A percentile compares a stretch with the other conserved stretches of the same genome.
phyloP scores from a whole-genome alignment of 2,329 filamentous ascomycete species.

The Penicillium sp. region DNA sequence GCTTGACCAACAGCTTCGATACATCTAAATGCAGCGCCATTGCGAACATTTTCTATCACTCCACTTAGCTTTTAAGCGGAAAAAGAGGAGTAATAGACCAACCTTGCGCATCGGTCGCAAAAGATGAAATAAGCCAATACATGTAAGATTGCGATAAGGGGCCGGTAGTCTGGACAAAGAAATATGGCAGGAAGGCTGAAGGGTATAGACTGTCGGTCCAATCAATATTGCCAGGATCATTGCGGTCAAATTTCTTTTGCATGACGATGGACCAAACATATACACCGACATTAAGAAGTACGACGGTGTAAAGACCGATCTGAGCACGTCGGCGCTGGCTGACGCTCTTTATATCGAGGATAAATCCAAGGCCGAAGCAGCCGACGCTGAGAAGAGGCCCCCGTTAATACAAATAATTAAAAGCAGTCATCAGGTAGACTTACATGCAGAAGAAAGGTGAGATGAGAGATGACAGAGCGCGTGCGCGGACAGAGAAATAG shows the following conservation, averaged over 20 bases:
- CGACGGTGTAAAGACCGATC: slow-evolving; percentile 46
- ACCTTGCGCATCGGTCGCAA: slow-evolving; percentile 44
- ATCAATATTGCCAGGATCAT: slow-evolving; percentile 47
- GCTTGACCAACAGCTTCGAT: slow-evolving; percentile 45
- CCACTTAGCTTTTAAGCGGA: neutral
- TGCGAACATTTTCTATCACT: slow-evolving; percentile 42
- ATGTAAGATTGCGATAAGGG: slow-evolving; percentile 48
- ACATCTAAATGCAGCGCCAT: slow-evolving; percentile 44
- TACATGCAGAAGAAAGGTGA: slow-evolving; percentile 53
- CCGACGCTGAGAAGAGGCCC: slow-evolving; percentile 34
- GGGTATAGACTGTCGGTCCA: slow-evolving; percentile 48
- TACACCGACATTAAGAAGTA: slow-evolving; percentile 49
- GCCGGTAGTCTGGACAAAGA: slow-evolving; percentile 49
- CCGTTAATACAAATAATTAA: neutral
- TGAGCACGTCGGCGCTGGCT: slow-evolving; percentile 49
- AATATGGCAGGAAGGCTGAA: slow-evolving; percentile 48
- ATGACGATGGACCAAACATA: slow-evolving; percentile 54
- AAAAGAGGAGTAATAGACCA: neutral
- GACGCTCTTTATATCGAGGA: slow-evolving; percentile 42
- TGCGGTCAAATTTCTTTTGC: slow-evolving; percentile 42
- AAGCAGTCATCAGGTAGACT: slow-evolving; percentile 8
- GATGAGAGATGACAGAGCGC: slow-evolving; percentile 47
- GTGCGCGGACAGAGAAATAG: slow-evolving; percentile 47
- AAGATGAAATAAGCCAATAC: slow-evolving; percentile 48
- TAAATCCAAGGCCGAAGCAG: slow-evolving; percentile 51